Evolutionary conservation across 768 basidiomycete species (phyloP).

Genomic region (Cyclocybe aegerita): DNA sequence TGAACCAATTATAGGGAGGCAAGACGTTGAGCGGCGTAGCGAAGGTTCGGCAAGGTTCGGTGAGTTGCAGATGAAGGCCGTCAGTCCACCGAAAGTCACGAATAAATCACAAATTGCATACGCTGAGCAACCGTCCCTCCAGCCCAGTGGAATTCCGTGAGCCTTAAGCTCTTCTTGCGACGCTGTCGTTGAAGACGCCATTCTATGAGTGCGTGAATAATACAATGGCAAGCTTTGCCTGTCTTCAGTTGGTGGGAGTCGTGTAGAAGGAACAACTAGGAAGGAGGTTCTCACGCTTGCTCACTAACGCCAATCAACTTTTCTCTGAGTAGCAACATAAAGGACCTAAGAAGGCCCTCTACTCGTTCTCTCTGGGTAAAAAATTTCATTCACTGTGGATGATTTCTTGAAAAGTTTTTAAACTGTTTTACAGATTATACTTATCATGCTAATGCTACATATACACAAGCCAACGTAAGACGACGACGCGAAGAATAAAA

Average conservation of each 20-base stretch:
- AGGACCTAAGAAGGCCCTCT: too few relatives aligned
- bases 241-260: conserved; percentile 14
- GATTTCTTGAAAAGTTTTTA: too few relatives aligned
- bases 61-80: neutral
- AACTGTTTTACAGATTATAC: neutral
- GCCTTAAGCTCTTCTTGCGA: conserved; percentile 82
- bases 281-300: conserved; percentile 9
- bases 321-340: too few relatives aligned
- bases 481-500: too few relatives aligned
- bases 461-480: neutral
- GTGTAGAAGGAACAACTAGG: conserved; percentile 2
- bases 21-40: neutral
- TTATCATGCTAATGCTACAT: too few relatives aligned
- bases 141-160: conserved; percentile 71
- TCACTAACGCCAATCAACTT: too few relatives aligned
- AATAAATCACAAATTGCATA: conserved; percentile 37
- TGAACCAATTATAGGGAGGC: neutral
- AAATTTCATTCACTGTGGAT: too few relatives aligned
- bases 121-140: conserved; percentile 93
- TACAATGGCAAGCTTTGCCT: neutral
- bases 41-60: neutral
- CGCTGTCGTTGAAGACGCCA: conserved; percentile 76
- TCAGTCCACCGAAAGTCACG: conserved; percentile 1
- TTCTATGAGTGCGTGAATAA: conserved; percentile 21
- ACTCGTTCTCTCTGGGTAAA: too few relatives aligned